These are phyloP conservation scores for Gardenia jasminoides DNA, from an alignment of 257 asterid genomes.

Conservation along the genomic window DNA sequence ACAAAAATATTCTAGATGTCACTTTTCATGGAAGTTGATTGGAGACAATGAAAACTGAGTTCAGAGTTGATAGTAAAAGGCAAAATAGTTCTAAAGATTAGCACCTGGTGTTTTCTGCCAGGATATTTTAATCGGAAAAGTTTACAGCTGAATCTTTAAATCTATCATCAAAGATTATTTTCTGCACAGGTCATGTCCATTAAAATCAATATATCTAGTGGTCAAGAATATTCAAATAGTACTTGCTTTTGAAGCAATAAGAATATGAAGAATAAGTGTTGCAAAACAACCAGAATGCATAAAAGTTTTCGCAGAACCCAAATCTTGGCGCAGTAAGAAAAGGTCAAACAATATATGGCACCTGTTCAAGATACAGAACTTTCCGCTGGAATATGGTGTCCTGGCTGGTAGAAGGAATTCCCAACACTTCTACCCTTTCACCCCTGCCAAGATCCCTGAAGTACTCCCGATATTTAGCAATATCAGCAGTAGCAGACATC, in stretches of 20 bases:
- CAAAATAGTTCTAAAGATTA: not conserved
- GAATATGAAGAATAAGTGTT: not conserved
- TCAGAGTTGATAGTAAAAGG: not conserved
- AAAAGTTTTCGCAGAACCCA: not conserved
- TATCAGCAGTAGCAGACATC: conserved; percentile 99
- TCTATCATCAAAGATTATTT: no score
- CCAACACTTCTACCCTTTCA: conserved; percentile 91
- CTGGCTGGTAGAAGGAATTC: conserved; percentile 63
- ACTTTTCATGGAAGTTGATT: not conserved
- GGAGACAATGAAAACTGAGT: not conserved
- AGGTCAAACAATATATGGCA: conserved; percentile 10
- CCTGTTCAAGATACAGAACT: conserved; percentile 87
- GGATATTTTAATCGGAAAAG: no score
- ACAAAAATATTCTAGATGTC: not conserved
- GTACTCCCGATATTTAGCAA: conserved; percentile 79
- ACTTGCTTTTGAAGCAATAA: not conserved
- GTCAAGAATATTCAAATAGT: not conserved
- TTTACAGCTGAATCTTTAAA: no score
- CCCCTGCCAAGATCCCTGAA: conserved; percentile 85
- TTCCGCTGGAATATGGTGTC: conserved; percentile 58
- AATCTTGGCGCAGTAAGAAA: not conserved
- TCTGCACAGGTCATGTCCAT: no score
- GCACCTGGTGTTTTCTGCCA: no score
- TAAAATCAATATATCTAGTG: not conserved
- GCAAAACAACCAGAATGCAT: not conserved